Conservation (phyloP, 108 stramenopile species). For the Licmophora abbreviata region DNA sequence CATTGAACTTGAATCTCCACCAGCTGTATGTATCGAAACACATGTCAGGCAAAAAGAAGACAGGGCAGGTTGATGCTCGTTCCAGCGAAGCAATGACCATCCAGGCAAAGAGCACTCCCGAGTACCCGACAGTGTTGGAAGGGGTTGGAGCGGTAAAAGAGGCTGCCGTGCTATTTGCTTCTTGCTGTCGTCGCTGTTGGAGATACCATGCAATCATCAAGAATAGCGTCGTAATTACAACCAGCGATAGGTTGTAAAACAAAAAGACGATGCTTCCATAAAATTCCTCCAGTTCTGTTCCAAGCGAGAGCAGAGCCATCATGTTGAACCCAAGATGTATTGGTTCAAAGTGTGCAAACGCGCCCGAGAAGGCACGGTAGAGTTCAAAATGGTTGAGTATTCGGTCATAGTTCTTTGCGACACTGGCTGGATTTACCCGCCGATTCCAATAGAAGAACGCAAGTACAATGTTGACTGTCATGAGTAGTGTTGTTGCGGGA, state of each 20-base stretch:
- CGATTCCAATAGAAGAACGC: constrained; percentile 66
- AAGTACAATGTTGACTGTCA: constrained; percentile 40
- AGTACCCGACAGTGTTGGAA: constrained; percentile 67
- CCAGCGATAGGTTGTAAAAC: constrained; percentile 50
- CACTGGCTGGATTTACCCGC: constrained; percentile 28
- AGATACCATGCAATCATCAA: constrained; percentile 28
- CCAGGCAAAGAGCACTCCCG: constrained; percentile 79
- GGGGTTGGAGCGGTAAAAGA: constrained; percentile 4
- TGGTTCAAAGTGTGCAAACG: constrained; percentile 74
- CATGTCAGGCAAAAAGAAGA: constrained; percentile 54
- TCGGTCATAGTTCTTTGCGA: constrained; percentile 32
- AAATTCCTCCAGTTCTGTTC: constrained; percentile 40
- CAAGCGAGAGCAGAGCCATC: constrained; percentile 55
- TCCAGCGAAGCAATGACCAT: constrained; percentile 59
- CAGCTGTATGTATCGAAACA: constrained; percentile 54
- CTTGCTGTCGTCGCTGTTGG: neutral
- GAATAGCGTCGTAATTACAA: constrained; percentile 42
- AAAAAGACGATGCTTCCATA: constrained; percentile 46
- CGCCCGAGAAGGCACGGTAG: constrained; percentile 54
- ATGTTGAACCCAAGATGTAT: constrained; percentile 77
- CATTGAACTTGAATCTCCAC: constrained; percentile 32
- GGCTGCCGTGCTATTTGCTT: neutral
- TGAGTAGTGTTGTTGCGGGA: constrained; percentile 35
- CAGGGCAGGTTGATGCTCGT: constrained; percentile 48
- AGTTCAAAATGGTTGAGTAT: constrained; percentile 37